Base-by-base conservation (phyloP, 106 monocot species). In the Ottelia alismoides region DNA sequence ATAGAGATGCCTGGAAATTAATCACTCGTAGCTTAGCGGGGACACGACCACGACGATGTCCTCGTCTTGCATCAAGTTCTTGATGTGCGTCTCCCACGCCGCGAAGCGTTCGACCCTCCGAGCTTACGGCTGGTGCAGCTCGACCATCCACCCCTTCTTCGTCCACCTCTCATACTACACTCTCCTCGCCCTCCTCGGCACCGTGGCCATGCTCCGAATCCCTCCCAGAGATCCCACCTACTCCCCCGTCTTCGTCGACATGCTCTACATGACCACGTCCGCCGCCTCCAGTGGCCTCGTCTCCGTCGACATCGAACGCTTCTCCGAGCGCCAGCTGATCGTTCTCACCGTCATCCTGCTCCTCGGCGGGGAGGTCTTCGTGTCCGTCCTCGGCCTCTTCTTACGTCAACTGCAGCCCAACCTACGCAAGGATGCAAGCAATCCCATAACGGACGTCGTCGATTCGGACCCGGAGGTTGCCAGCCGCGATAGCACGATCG, bases 261-360 rank as follows among this genome's bases (percentile, higher is more conserved):
- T 76, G 69, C 19, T 84, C 29, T 84, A 22, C 76, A 52, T 79
- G 66, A 69, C 84, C 5, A 54, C 62, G 0, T 76, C 79, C 0
- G 72, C 84, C 14, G n/a, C 63, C 0, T 79, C 79, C 25, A 66
- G 72, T 2, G 72, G 84, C 52, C 68, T 84, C 18, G 29, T 30
- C 30, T 65, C 57, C 2, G 45, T 76, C 17, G 46, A 61, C 11
- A 76, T 73, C 60, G 84, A 84, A 72, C 30, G 27, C 29, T 50
- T 84, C 17, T 84, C 79, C 0, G 57, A 65, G 28, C 44, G 72
- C 14, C 79, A 84, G 49, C 49, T 76, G 18, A 50, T 64, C 0
- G 79, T 84, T 20, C 28, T 68, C 0, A 67, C 65, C 1, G 49
- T 85, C 14, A 12, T 85, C 27, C 73, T 85, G 84, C 61, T 85